Evolutionary conservation across 2,329 filamentous ascomycete species (phyloP).

Genomic region (Juglanconis sp.): DNA sequence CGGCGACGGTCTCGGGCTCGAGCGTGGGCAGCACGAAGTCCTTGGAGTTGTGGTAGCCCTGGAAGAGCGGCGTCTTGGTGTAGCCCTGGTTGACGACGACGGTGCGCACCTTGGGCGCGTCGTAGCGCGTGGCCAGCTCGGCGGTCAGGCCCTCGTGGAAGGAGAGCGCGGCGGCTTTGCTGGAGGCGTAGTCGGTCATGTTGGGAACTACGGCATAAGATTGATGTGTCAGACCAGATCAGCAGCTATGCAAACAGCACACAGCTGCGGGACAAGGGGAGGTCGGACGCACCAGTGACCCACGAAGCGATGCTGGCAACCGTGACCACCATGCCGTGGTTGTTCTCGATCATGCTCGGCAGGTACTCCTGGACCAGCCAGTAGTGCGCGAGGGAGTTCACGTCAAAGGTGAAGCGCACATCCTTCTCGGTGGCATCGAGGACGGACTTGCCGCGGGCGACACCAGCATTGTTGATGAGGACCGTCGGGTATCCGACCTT

Average conservation of each 20-base stretch:
- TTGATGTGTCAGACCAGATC: background rate
- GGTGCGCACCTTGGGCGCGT: constrained; percentile 61
- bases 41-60: constrained; percentile 49
- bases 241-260: background rate
- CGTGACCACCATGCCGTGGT: constrained; percentile 73
- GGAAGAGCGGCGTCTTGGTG: constrained; percentile 59
- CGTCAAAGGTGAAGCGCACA: constrained; percentile 65
- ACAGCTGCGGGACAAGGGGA: background rate
- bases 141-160: constrained; percentile 65
- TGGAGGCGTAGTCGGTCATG: constrained; percentile 66
- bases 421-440: constrained; percentile 55
- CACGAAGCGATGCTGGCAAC: constrained; percentile 64
- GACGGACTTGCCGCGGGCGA: constrained; percentile 59
- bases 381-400: constrained; percentile 68
- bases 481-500: constrained; percentile 64
- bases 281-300: constrained; percentile 34
- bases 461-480: constrained; percentile 70
- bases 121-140: constrained; percentile 58
- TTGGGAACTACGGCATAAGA: constrained; percentile 41
- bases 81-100: constrained; percentile 64
- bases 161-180: constrained; percentile 62
- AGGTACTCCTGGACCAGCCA: constrained; percentile 66
- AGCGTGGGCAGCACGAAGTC: constrained; percentile 52
- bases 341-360: constrained; percentile 56
- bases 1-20: constrained; percentile 61